Conservation (phyloP, 495 filamentous ascomycete species). For the Podospora fimiseda region DNA sequence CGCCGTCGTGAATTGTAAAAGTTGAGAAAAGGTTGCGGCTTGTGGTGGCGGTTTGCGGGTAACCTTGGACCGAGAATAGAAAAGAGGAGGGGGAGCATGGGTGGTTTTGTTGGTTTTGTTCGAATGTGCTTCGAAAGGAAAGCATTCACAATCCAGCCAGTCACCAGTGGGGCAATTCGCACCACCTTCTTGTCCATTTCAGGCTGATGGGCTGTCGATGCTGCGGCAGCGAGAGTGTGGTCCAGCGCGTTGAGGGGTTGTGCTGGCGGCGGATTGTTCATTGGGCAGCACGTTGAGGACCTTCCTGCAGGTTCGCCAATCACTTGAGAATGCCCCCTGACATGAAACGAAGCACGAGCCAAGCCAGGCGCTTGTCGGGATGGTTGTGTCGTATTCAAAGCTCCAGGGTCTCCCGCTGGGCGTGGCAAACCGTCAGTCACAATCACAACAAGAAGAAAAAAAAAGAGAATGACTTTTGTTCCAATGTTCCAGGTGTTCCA, state of each 20-base stretch:
- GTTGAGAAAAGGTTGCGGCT: neutral
- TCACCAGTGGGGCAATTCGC: neutral
- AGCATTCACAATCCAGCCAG: no score
- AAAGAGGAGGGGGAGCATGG: neutral
- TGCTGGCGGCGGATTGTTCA: neutral
- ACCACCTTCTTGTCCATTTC: neutral
- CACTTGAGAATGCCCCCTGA: slow-evolving; percentile 14
- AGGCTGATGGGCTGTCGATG: neutral
- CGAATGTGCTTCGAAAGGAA: no score
- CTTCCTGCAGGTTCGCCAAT: slow-evolving; percentile 21
- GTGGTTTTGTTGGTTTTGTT: neutral
- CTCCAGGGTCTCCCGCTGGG: neutral
- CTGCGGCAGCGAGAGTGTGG: neutral
- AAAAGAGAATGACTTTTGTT: no score
- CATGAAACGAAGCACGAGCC: slow-evolving; percentile 29
- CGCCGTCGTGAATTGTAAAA: neutral
- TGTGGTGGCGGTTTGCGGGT: neutral
- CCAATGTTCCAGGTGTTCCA: no score
- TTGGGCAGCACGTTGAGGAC: neutral
- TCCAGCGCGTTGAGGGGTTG: slow-evolving; percentile 4
- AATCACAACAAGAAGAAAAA: no score
- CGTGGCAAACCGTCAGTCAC: no score
- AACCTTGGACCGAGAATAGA: neutral
- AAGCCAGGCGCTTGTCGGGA: slow-evolving; percentile 25
- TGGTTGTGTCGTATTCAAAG: slow-evolving; percentile 2